phyloP scores from a whole-genome alignment of 805 yeast genomes.

The Saturnispora galanensis region DNA sequence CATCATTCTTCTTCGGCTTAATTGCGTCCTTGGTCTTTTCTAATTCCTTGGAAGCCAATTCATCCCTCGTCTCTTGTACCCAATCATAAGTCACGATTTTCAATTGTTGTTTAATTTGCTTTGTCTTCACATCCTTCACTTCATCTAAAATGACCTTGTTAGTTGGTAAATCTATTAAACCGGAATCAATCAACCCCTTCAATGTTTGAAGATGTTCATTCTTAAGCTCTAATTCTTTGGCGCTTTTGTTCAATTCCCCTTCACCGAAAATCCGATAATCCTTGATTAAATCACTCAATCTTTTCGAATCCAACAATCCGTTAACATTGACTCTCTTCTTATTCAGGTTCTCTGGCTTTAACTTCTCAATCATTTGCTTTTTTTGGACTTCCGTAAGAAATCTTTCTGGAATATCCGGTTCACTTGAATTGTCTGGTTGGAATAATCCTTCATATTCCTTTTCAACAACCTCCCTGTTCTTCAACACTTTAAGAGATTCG shows the following conservation, averaged over 20 bases:
- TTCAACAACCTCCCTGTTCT: constrained; percentile 18
- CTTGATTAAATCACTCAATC: constrained; percentile 16
- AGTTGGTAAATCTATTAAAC: constrained; percentile 17
- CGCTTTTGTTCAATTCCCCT: constrained; percentile 2
- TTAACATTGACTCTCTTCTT: constrained; percentile 7
- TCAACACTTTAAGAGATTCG: constrained; percentile 17
- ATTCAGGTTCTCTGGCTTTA: constrained; percentile 8
- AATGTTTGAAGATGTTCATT: constrained; percentile 12
- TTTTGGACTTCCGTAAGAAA: constrained; percentile 13
- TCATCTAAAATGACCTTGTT: constrained; percentile 16
- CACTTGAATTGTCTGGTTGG: constrained; percentile 11
- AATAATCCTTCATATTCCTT: constrained; percentile 14
- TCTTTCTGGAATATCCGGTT: constrained; percentile 16
- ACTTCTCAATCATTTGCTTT: constrained; percentile 3
- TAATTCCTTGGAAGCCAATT: background rate
- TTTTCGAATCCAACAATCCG: constrained; percentile 14
- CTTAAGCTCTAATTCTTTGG: constrained; percentile 11
- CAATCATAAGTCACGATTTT: constrained; percentile 19
- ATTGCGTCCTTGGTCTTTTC: background rate
- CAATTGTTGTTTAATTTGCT: constrained; percentile 17
- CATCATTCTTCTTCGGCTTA: constrained; percentile 8
- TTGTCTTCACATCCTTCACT: constrained; percentile 9
- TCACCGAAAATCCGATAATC: constrained; percentile 14
- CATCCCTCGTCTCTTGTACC: constrained; percentile 7
- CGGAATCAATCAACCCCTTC: constrained; percentile 14